Conservation (phyloP, 2,329 filamentous ascomycete species). For the Penicillium occitanis region DNA sequence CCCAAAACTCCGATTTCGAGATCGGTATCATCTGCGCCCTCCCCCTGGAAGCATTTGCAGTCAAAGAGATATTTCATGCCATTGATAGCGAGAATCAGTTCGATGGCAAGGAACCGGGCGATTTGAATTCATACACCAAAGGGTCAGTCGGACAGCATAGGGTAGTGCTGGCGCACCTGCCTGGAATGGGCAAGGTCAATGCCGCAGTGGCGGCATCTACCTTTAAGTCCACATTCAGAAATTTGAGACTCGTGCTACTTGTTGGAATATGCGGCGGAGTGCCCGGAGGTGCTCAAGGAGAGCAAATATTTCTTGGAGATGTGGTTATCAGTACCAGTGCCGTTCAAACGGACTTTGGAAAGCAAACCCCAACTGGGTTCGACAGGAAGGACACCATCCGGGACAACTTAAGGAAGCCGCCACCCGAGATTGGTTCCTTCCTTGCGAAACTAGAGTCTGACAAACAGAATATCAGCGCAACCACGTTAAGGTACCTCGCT, state of each 20-base stretch:
- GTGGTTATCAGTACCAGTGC: constrained; percentile 30
- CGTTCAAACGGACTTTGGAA: constrained; percentile 32
- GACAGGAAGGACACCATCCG: constrained; percentile 21
- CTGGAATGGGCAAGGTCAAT: constrained; percentile 13
- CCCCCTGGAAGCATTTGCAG: background rate
- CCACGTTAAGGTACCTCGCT: background rate
- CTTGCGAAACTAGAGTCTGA: constrained; percentile 20
- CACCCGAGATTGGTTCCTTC: constrained; percentile 25
- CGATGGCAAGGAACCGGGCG: background rate
- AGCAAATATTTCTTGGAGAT: constrained; percentile 33
- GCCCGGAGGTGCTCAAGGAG: constrained; percentile 23
- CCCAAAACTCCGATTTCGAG: constrained; percentile 2
- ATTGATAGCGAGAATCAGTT: background rate
- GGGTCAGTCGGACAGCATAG: constrained; percentile 1
- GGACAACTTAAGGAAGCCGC: constrained; percentile 23
- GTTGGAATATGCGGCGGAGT: constrained; percentile 45
- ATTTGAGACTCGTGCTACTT: constrained; percentile 37
- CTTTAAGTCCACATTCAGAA: constrained; percentile 34
- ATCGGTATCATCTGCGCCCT: constrained; percentile 10
- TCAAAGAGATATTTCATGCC: background rate
- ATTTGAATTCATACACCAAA: constrained; percentile 13
- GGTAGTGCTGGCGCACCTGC: constrained; percentile 12
- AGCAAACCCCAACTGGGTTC: constrained; percentile 27
- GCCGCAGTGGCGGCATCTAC: constrained; percentile 22
- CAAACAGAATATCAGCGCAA: constrained; percentile 4